Percentiles rank a stretch among this genome's conserved stretches.
Evolutionary conservation across 495 filamentous ascomycete genomes (phyloP).

Genomic region (Friedmanniomyces simplex): DNA sequence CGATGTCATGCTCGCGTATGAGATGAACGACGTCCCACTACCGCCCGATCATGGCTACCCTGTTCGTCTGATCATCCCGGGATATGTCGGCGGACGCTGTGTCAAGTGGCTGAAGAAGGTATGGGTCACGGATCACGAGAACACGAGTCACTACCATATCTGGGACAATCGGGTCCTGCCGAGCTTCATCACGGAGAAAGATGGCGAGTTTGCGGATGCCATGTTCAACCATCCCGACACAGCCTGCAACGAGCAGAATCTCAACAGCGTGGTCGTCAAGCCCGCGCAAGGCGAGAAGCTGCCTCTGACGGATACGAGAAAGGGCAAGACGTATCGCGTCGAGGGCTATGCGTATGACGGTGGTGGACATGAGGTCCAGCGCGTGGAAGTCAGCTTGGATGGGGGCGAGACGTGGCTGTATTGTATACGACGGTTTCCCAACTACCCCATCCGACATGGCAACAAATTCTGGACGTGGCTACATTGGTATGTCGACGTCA

Average conservation of each 20-base stretch:
- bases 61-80: constrained; percentile 18
- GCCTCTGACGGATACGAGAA: constrained; percentile 16
- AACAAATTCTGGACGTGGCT: constrained; percentile 24
- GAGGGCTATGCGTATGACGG: constrained; percentile 52
- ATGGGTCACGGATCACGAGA: constrained; percentile 18
- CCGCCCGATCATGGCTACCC: constrained; percentile 23
- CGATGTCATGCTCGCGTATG: constrained; percentile 19
- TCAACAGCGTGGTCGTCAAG: constrained; percentile 18
- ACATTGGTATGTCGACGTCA: constrained; percentile 21
- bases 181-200: constrained; percentile 22
- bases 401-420: constrained; percentile 21
- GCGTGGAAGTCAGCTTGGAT: constrained; percentile 22
- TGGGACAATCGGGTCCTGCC: constrained; percentile 31
- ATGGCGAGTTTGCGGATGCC: constrained; percentile 24
- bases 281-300: constrained; percentile 28
- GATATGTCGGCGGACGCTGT: constrained; percentile 20
- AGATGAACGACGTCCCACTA: constrained; percentile 23
- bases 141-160: constrained; percentile 30
- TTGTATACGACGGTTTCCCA: constrained; percentile 20
- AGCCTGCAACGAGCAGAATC: constrained; percentile 23
- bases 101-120: constrained; percentile 22
- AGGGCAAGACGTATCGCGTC: constrained; percentile 27
- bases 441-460: constrained; percentile 21
- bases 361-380: constrained; percentile 30
- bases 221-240: constrained; percentile 23